phyloP scores from a whole-genome alignment of 2,329 filamentous ascomycete species.

The Chalaropsis thielavioides region DNA sequence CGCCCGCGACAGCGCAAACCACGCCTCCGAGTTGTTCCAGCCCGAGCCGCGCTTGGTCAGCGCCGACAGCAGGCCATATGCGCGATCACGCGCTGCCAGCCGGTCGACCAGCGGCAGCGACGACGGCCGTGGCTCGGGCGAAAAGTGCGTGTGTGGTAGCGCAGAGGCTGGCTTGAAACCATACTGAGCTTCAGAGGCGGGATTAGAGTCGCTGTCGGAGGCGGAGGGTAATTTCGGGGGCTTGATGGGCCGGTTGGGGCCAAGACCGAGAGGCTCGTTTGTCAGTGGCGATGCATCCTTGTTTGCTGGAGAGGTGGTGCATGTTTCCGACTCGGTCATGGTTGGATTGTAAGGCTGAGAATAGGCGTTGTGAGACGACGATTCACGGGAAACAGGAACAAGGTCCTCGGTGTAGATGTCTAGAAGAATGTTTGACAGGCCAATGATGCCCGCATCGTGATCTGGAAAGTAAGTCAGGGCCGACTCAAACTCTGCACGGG shows the following conservation, averaged over 20 bases:
- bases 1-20: conserved; percentile 74
- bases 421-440: conserved; percentile 69
- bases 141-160: conserved; percentile 29
- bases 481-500: conserved; percentile 65
- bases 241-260: conserved; percentile 12
- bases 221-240: not conserved
- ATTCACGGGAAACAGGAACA: conserved; percentile 30
- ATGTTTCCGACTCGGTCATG: not conserved
- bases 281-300: not conserved
- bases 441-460: conserved; percentile 66
- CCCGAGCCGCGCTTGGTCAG: conserved; percentile 73
- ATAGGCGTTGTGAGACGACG: not conserved
- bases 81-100: conserved; percentile 78
- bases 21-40: conserved; percentile 89
- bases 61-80: conserved; percentile 66
- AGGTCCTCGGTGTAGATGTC: conserved; percentile 65
- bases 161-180: conserved; percentile 15
- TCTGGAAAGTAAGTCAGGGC: conserved; percentile 67
- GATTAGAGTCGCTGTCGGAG: conserved; percentile 8
- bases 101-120: conserved; percentile 62
- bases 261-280: conserved; percentile 14
- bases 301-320: not conserved
- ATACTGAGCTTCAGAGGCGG: conserved; percentile 18
- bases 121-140: conserved; percentile 40
- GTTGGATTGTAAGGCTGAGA: conserved; percentile 25